phyloP scores from a whole-genome alignment of 106 monocot species.

The Dioscorea dumetorum region DNA sequence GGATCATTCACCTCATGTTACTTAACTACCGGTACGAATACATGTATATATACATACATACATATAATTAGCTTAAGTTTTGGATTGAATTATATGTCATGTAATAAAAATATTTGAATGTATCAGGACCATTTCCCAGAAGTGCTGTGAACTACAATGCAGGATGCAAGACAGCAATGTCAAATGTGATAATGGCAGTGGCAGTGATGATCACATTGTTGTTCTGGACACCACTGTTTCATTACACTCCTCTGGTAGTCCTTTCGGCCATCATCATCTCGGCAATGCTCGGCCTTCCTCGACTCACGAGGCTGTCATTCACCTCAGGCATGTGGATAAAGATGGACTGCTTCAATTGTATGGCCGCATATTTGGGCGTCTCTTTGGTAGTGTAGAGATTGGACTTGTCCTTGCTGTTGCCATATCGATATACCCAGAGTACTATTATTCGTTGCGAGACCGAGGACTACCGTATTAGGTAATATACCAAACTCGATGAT shows the following conservation, averaged over 20 bases:
- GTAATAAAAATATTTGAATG: too few relatives aligned
- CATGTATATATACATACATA: neutral
- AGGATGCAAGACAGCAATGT: constrained; percentile 88
- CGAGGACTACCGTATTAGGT: constrained; percentile 61
- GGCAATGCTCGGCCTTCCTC: constrained; percentile 77
- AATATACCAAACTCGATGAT: constrained; percentile 65
- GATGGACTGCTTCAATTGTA: constrained; percentile 68
- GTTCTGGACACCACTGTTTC: constrained; percentile 83
- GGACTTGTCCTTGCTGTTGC: constrained; percentile 86
- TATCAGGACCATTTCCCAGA: constrained; percentile 73
- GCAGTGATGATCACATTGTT: constrained; percentile 89
- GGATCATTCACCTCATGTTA: constrained; percentile 94
- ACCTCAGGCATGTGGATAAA: constrained; percentile 93
- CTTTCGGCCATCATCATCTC: constrained; percentile 76
- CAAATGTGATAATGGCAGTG: constrained; percentile 77
- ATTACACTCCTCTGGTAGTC: constrained; percentile 84
- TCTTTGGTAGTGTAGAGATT: constrained; percentile 75
- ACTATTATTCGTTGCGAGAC: constrained; percentile 73
- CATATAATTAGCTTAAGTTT: neutral
- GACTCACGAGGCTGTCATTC: constrained; percentile 46
- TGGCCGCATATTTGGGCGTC: constrained; percentile 71
- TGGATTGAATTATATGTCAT: neutral
- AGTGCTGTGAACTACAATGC: constrained; percentile 91
- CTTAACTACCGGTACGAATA: constrained; percentile 52
- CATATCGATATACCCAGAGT: constrained; percentile 72